phyloP scores from a whole-genome alignment of 495 filamentous ascomycete genomes.

The Chlorociboria aeruginascens region DNA sequence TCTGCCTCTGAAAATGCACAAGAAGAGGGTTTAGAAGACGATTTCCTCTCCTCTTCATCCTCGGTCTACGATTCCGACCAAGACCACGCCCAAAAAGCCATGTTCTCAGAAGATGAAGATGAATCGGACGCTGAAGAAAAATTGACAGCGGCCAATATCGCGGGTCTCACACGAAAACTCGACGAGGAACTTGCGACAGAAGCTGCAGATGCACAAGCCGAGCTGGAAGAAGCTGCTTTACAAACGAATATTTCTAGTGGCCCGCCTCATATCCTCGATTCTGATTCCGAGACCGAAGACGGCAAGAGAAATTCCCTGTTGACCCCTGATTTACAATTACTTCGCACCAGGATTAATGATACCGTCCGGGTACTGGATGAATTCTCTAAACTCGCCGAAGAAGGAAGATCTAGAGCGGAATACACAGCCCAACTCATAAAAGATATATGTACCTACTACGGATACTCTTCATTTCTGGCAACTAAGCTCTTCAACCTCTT shows the following conservation, averaged over 20 bases:
- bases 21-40: conserved; percentile 35
- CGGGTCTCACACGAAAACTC: conserved; percentile 70
- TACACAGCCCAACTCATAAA: conserved; percentile 78
- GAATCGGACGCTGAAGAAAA: conserved; percentile 80
- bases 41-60: conserved; percentile 45
- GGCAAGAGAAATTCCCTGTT: conserved; percentile 40
- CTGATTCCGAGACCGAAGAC: conserved; percentile 34
- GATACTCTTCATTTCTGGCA: conserved; percentile 72
- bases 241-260: conserved; percentile 94
- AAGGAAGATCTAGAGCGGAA: conserved; percentile 69
- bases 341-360: conserved; percentile 85
- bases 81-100: conserved; percentile 40
- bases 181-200: conserved; percentile 58
- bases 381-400: conserved; percentile 65
- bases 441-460: conserved; percentile 90
- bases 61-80: conserved; percentile 70
- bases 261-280: conserved; percentile 55
- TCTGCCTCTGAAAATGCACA: conserved; percentile 27
- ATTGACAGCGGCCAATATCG: conserved; percentile 93
- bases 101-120: conserved; percentile 95
- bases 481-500: conserved; percentile 87
- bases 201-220: conserved; percentile 64
- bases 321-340: conserved; percentile 79
- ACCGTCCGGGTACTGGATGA: conserved; percentile 84
- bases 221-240: conserved; percentile 75